Conservation (phyloP, 164 flowering plant genomes). For the Stephania japonica region DNA sequence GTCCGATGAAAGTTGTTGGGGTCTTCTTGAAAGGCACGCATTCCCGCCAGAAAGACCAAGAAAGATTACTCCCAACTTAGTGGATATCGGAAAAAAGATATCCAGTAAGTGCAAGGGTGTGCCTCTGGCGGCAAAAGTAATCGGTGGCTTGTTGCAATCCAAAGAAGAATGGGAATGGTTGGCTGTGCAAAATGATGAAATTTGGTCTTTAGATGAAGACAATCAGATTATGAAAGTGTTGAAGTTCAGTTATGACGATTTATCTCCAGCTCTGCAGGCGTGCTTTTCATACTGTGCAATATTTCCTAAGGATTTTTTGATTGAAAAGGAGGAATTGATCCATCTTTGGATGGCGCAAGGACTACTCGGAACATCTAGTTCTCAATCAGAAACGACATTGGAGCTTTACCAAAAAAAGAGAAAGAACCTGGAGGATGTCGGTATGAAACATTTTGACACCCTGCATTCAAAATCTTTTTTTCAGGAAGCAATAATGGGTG, state of each 20-base stretch:
- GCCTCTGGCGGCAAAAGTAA: background rate
- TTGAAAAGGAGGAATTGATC: background rate
- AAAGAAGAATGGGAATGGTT: background rate
- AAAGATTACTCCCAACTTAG: too few relatives aligned
- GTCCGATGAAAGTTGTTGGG: background rate
- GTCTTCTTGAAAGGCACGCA: background rate
- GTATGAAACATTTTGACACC: background rate
- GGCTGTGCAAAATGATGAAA: background rate
- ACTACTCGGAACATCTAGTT: background rate
- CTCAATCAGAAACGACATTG: too few relatives aligned
- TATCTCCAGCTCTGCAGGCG: background rate
- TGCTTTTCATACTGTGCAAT: constrained; percentile 1
- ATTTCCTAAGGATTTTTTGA: background rate
- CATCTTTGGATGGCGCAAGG: constrained; percentile 1
- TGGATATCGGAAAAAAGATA: background rate
- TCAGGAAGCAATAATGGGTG: too few relatives aligned
- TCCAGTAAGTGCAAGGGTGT: too few relatives aligned
- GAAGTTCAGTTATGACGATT: constrained; percentile 5
- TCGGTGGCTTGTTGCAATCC: background rate
- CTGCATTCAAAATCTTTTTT: too few relatives aligned
- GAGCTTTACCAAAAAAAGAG: too few relatives aligned
- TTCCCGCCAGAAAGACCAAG: background rate
- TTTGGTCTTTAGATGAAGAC: background rate
- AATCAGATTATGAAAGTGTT: background rate
- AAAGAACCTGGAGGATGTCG: constrained; percentile 1